Conservation (phyloP, 2,329 filamentous ascomycete genomes). For the Nemania serpens region DNA sequence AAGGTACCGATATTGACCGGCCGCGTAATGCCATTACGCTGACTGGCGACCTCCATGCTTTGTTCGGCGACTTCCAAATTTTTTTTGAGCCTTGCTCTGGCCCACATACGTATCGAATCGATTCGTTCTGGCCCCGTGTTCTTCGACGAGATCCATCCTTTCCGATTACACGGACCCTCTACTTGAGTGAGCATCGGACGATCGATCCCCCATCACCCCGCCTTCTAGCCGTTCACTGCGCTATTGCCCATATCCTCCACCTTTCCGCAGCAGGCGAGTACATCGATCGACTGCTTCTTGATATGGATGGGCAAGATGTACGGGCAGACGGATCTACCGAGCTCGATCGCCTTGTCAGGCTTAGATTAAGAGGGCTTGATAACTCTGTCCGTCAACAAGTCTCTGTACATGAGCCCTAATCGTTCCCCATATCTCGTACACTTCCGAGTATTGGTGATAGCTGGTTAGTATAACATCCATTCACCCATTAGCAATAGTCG, state of each 20-base stretch:
- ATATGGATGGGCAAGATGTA: conserved; percentile 29
- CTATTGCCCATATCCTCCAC: conserved; percentile 42
- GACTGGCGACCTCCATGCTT: conserved; percentile 32
- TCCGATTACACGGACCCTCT: conserved; percentile 40
- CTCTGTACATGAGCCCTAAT: too few species aligned
- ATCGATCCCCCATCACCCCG: conserved; percentile 43
- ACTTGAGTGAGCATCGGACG: conserved; percentile 32
- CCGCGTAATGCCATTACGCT: conserved; percentile 39
- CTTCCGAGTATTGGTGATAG: too few species aligned
- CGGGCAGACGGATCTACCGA: conserved; percentile 27
- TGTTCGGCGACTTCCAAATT: conserved; percentile 43
- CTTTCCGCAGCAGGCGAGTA: conserved; percentile 41
- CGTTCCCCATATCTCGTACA: too few species aligned
- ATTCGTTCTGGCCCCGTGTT: conserved; percentile 27
- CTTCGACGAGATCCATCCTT: conserved; percentile 15
- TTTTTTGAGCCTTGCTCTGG: conserved; percentile 37
- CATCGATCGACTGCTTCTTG: conserved; percentile 39
- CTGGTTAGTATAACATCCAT: too few species aligned
- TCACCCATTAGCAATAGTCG: too few species aligned
- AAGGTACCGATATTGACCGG: conserved; percentile 46
- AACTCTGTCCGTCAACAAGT: too few species aligned
- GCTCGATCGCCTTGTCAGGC: conserved; percentile 22
- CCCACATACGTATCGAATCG: conserved; percentile 39
- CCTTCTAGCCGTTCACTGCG: conserved; percentile 42
- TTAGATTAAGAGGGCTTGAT: conserved; percentile 1